These are phyloP conservation scores for Leccinum olivaceopallidum DNA, from an alignment of 768 basidiomycete species.

Conservation along the genomic window DNA sequence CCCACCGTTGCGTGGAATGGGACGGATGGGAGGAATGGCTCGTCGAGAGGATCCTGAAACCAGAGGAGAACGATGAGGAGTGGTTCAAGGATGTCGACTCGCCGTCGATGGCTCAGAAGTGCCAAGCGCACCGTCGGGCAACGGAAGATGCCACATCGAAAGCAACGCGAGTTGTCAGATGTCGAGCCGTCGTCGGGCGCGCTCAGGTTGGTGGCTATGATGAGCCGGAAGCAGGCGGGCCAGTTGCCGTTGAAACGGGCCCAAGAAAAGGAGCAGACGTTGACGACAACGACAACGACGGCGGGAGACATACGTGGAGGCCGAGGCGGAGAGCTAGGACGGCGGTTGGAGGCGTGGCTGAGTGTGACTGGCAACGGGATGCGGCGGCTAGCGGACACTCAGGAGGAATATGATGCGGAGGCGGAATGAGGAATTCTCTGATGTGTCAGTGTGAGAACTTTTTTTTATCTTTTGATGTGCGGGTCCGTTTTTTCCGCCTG, in stretches of 20 bases:
- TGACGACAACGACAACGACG: slow-evolving; percentile 28
- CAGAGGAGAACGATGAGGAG: slow-evolving; percentile 68
- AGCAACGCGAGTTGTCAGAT: background rate
- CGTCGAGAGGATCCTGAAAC: slow-evolving; percentile 71
- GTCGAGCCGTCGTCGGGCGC: slow-evolving; percentile 22
- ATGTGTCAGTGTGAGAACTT: slow-evolving; percentile 8
- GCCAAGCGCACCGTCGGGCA: slow-evolving; percentile 14
- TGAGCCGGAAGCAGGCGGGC: slow-evolving; percentile 39
- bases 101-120: slow-evolving; percentile 20
- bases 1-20: slow-evolving; percentile 84
- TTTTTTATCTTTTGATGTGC: slow-evolving; percentile 1
- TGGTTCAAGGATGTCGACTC: slow-evolving; percentile 56
- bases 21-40: slow-evolving; percentile 92
- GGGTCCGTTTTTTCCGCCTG: background rate
- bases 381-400: slow-evolving; percentile 10
- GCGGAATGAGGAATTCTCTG: slow-evolving; percentile 13
- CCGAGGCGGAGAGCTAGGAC: slow-evolving; percentile 74
- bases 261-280: slow-evolving; percentile 66
- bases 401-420: slow-evolving; percentile 15
- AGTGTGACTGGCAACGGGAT: slow-evolving; percentile 30
- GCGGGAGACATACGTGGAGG: slow-evolving; percentile 81
- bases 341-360: slow-evolving; percentile 71
- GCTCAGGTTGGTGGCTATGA: slow-evolving; percentile 27
- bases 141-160: background rate
- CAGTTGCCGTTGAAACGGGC: slow-evolving; percentile 58